A percentile compares a stretch with the other conserved stretches of the same genome.
Evolutionary conservation across 768 basidiomycete species (phyloP).

Genomic region (Asterophora parasitica): DNA sequence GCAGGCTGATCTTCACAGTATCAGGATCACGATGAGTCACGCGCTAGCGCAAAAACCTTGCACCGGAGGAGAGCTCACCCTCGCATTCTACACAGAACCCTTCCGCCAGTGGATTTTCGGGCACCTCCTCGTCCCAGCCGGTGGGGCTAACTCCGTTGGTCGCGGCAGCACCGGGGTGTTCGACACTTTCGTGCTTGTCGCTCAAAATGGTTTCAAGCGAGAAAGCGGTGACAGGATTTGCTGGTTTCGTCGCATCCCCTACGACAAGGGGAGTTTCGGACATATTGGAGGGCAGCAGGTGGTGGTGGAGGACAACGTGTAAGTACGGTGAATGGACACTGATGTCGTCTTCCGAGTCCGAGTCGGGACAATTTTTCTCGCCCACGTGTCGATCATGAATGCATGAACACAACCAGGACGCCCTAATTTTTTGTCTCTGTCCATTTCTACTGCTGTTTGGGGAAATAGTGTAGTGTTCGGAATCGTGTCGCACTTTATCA

Average conservation of each 20-base stretch:
- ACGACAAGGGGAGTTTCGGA: conserved; percentile 5
- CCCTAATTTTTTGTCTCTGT: too few species aligned
- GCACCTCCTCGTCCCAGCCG: conserved; percentile 68
- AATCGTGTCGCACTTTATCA: too few species aligned
- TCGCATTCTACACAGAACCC: conserved; percentile 85
- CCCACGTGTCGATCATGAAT: too few species aligned
- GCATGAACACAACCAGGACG: too few species aligned
- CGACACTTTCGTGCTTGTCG: conserved; percentile 56
- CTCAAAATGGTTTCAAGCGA: conserved; percentile 70
- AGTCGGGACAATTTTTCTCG: neutral
- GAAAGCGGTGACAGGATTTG: conserved; percentile 28
- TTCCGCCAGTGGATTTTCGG: conserved; percentile 42
- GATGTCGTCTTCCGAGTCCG: neutral
- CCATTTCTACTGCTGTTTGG: too few species aligned
- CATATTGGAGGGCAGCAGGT: conserved; percentile 2
- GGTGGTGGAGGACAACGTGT: conserved; percentile 9
- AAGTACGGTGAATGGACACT: neutral
- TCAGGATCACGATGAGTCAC: conserved; percentile 3
- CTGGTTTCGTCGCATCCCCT: conserved; percentile 6
- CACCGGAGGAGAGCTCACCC: conserved; percentile 42
- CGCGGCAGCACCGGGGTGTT: conserved; percentile 40
- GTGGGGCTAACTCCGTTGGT: conserved; percentile 30
- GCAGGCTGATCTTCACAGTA: conserved; percentile 70
- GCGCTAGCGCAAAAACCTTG: neutral
- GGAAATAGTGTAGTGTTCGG: too few species aligned